phyloP scores from a whole-genome alignment of 1,139 yeast genomes.

The Lodderomyces orthopsilosis region DNA sequence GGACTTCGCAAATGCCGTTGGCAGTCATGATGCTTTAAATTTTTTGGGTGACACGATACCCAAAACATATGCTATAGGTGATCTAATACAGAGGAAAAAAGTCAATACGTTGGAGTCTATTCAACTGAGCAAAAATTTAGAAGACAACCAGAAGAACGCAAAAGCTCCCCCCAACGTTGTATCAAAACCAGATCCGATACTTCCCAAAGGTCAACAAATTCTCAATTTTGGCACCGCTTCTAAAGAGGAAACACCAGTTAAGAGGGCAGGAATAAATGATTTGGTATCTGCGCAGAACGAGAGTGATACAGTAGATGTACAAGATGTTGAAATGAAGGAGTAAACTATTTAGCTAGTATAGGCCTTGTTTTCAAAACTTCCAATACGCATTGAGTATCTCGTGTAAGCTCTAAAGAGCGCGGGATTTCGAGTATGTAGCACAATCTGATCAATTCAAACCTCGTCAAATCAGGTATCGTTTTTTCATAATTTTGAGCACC shows the following conservation, averaged over 20 bases:
- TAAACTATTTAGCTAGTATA: constrained; percentile 7
- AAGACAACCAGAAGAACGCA: background rate
- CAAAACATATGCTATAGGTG: constrained; percentile 53
- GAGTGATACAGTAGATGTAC: constrained; percentile 11
- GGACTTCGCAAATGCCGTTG: constrained; percentile 74
- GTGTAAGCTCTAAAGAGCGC: constrained; percentile 17
- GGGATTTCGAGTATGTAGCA: constrained; percentile 28
- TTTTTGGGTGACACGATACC: constrained; percentile 74
- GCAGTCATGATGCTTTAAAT: constrained; percentile 60
- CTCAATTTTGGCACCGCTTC: constrained; percentile 17
- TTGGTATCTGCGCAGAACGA: constrained; percentile 24
- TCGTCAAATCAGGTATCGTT: constrained; percentile 30
- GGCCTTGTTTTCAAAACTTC: constrained; percentile 26
- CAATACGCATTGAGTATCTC: constrained; percentile 29
- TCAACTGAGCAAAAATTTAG: background rate
- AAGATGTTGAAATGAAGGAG: constrained; percentile 20
- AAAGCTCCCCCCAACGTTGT: constrained; percentile 3
- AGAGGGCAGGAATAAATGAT: constrained; percentile 37
- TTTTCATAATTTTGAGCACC: constrained; percentile 35
- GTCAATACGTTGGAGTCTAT: constrained; percentile 29
- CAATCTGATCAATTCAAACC: constrained; percentile 28
- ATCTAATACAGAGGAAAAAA: constrained; percentile 46
- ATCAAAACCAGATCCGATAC: constrained; percentile 7
- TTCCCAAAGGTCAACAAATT: constrained; percentile 41
- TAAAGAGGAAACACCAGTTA: constrained; percentile 17